These are phyloP conservation scores for Arthroderma sp. DNA, from an alignment of 2,329 filamentous ascomycete genomes.

Conservation along the genomic window DNA sequence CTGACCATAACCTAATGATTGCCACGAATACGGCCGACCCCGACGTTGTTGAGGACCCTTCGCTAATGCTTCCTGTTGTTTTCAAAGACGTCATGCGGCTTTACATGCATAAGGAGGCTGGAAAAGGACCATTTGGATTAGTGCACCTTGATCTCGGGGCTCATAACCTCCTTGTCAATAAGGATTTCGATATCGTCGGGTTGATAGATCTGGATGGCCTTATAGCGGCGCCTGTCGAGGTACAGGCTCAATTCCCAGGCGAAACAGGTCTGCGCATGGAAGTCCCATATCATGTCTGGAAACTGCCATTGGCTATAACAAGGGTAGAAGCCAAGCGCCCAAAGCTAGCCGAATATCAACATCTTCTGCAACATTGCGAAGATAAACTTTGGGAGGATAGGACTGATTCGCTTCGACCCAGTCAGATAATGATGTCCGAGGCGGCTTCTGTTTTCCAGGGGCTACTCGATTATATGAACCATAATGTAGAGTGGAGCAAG, in stretches of 20 bases:
- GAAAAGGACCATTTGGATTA: constrained; percentile 8
- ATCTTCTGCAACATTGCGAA: too few relatives aligned
- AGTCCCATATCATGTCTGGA: not conserved
- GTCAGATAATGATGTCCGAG: too few relatives aligned
- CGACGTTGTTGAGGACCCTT: not conserved
- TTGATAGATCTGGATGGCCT: constrained; percentile 11
- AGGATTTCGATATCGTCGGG: constrained; percentile 9
- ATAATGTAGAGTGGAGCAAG: too few relatives aligned
- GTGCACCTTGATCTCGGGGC: constrained; percentile 9
- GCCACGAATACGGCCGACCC: not conserved
- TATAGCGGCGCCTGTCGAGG: constrained; percentile 7
- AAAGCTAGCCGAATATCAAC: too few relatives aligned
- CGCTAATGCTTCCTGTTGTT: constrained; percentile 5
- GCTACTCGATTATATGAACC: too few relatives aligned
- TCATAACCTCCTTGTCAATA: constrained; percentile 11
- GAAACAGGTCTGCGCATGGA: not conserved
- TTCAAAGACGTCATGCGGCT: not conserved
- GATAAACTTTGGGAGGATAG: too few relatives aligned
- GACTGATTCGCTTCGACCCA: too few relatives aligned
- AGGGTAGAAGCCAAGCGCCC: too few relatives aligned
- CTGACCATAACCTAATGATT: constrained; percentile 3
- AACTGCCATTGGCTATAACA: too few relatives aligned
- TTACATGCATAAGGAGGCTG: not conserved
- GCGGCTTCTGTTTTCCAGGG: too few relatives aligned
- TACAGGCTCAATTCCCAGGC: not conserved